Conservation (phyloP, 129 eudicot genomes). For the Dittrichia graveolens region DNA sequence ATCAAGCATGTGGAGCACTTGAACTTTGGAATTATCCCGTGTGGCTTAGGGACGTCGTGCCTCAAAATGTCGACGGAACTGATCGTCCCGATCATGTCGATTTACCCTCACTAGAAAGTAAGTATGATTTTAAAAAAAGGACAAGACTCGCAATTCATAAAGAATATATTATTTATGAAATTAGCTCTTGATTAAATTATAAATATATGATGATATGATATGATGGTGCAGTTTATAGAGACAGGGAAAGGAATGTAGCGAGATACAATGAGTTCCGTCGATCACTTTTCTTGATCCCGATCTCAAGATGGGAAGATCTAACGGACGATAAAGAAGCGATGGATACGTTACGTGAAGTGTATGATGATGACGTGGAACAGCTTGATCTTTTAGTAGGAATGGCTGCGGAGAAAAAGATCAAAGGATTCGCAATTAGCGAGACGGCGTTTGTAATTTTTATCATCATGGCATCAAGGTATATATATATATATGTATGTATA, state of each 20-base stretch:
- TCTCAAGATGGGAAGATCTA: constrained; percentile 67
- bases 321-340: constrained; percentile 54
- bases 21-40: constrained; percentile 64
- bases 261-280: constrained; percentile 69
- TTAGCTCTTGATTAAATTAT: neutral
- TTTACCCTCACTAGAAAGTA: constrained; percentile 67
- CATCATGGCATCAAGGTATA: constrained; percentile 72
- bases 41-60: constrained; percentile 49
- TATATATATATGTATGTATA: too few species aligned
- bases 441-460: constrained; percentile 62
- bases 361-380: constrained; percentile 53
- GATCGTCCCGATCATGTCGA: constrained; percentile 56
- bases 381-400: constrained; percentile 59
- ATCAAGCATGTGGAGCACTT: constrained; percentile 72
- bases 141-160: neutral
- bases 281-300: constrained; percentile 50
- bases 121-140: neutral
- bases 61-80: constrained; percentile 50
- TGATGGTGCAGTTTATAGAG: constrained; percentile 55
- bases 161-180: neutral
- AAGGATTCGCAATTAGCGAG: constrained; percentile 70
- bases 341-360: constrained; percentile 47
- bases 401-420: constrained; percentile 64
- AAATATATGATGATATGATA: too few species aligned
- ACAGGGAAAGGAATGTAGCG: constrained; percentile 64